Conservation (phyloP, 176 grass and related monocot genomes). For the Poa annua region DNA sequence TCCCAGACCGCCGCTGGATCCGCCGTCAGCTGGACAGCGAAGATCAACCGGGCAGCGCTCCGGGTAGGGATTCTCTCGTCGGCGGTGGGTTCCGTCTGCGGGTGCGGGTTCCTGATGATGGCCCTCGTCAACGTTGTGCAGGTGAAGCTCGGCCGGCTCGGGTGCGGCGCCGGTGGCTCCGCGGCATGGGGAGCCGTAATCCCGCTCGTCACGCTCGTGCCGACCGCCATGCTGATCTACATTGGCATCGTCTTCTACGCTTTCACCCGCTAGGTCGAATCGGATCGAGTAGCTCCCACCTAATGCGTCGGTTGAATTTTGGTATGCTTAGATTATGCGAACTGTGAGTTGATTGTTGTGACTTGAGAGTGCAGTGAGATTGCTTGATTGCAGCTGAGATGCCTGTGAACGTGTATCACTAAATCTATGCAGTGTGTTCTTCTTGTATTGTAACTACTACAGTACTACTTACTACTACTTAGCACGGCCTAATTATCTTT, state of each 20-base stretch:
- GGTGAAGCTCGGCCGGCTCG: slow-evolving; percentile 77
- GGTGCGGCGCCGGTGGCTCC: slow-evolving; percentile 58
- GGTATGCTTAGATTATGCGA: background rate
- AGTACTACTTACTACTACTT: too few species aligned
- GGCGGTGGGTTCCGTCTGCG: slow-evolving; percentile 64
- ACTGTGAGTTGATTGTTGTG: background rate
- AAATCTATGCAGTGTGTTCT: background rate
- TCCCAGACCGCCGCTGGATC: background rate
- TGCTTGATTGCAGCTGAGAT: slow-evolving; percentile 21
- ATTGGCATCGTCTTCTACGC: slow-evolving; percentile 43
- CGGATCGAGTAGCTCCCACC: background rate
- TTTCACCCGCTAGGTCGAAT: slow-evolving; percentile 34
- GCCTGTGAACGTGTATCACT: background rate
- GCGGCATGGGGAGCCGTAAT: slow-evolving; percentile 59
- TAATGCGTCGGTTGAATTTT: background rate
- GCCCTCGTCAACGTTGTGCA: slow-evolving; percentile 90
- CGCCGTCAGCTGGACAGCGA: slow-evolving; percentile 19
- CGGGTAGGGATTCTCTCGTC: slow-evolving; percentile 74
- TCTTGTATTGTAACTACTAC: background rate
- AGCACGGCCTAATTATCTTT: background rate
- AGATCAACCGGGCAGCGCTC: slow-evolving; percentile 69
- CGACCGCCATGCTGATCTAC: slow-evolving; percentile 80
- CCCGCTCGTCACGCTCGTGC: slow-evolving; percentile 78
- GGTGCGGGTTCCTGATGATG: slow-evolving; percentile 82
- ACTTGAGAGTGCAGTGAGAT: background rate